These are phyloP conservation scores for Neocatenulostroma microsporum DNA, from an alignment of 2,329 filamentous ascomycete genomes.

Conservation along the genomic window DNA sequence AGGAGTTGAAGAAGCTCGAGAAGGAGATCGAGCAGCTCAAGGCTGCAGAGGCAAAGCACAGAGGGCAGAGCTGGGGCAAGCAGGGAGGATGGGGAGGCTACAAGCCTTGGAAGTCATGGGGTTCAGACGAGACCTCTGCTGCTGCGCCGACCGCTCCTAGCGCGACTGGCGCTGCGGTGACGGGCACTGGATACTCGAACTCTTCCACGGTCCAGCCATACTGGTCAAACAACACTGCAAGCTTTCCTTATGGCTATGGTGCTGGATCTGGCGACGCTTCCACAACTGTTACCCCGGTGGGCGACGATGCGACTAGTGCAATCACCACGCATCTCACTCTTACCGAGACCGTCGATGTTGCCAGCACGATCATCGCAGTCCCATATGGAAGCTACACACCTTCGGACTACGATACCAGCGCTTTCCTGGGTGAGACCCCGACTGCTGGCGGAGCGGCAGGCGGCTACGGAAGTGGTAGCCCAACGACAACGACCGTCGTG, in stretches of 20 bases:
- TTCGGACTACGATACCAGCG: slow-evolving; percentile 3
- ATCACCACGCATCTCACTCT: slow-evolving; percentile 1
- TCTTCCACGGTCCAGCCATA: background rate
- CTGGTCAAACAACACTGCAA: slow-evolving; percentile 1
- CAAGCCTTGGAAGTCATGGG: too few relatives aligned
- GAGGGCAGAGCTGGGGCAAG: too few relatives aligned
- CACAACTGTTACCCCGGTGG: background rate
- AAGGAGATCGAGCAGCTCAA: background rate
- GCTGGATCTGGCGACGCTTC: too few relatives aligned
- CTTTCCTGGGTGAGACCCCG: background rate
- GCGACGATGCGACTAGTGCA: background rate
- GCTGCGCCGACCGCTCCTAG: background rate
- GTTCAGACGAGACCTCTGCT: background rate
- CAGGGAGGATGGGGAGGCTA: too few relatives aligned
- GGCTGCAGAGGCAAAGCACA: background rate
- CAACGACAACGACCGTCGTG: slow-evolving; percentile 4
- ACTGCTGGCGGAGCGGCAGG: background rate
- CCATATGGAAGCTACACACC: slow-evolving; percentile 6
- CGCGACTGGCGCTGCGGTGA: background rate
- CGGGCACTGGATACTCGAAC: background rate
- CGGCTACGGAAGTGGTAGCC: background rate
- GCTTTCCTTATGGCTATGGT: too few relatives aligned
- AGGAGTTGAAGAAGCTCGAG: background rate
- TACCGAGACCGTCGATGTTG: background rate
- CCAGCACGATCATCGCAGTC: background rate